These are phyloP conservation scores for Albatrellus sp. DNA, from an alignment of 1,284 basidiomycete species.

Conservation along the genomic window DNA sequence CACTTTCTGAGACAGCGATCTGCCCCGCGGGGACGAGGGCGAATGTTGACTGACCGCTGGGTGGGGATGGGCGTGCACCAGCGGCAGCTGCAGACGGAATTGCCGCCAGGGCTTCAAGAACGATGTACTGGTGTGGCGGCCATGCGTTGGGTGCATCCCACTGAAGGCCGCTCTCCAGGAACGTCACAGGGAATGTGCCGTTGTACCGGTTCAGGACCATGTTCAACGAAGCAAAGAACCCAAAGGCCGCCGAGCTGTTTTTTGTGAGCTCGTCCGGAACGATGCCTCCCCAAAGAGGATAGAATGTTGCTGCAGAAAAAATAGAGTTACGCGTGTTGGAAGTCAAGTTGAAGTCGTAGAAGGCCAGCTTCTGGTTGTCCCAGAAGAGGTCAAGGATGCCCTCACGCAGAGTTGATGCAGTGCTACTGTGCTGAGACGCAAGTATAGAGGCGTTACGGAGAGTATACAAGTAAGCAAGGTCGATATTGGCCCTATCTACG, in stretches of 20 bases:
- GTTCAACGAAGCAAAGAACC: slow-evolving; percentile 56
- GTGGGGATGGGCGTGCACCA: slow-evolving; percentile 34
- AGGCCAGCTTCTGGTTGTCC: slow-evolving; percentile 72
- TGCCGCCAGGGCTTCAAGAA: slow-evolving; percentile 64
- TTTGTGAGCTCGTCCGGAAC: slow-evolving; percentile 58
- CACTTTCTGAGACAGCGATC: slow-evolving; percentile 52
- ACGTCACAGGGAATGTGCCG: slow-evolving; percentile 66
- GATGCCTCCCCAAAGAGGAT: slow-evolving; percentile 82
- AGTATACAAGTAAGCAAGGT: slow-evolving; percentile 57
- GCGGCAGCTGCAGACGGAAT: slow-evolving; percentile 59
- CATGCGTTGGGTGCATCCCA: slow-evolving; percentile 76
- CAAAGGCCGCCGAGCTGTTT: slow-evolving; percentile 53
- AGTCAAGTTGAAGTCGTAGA: slow-evolving; percentile 79
- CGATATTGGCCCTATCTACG: slow-evolving; percentile 49
- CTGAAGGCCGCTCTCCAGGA: slow-evolving; percentile 69
- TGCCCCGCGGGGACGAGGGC: slow-evolving; percentile 63
- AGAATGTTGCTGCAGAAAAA: slow-evolving; percentile 68
- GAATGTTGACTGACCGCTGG: slow-evolving; percentile 44
- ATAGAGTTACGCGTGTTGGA: slow-evolving; percentile 48
- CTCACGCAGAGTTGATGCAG: slow-evolving; percentile 44
- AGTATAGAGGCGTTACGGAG: slow-evolving; percentile 22
- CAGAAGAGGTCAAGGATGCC: slow-evolving; percentile 82
- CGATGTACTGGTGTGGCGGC: slow-evolving; percentile 83
- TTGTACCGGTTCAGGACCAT: slow-evolving; percentile 76
- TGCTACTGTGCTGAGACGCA: slow-evolving; percentile 40